phyloP scores from a whole-genome alignment of 371 early-diverging fungal genomes.

The Circinella umbellata region DNA sequence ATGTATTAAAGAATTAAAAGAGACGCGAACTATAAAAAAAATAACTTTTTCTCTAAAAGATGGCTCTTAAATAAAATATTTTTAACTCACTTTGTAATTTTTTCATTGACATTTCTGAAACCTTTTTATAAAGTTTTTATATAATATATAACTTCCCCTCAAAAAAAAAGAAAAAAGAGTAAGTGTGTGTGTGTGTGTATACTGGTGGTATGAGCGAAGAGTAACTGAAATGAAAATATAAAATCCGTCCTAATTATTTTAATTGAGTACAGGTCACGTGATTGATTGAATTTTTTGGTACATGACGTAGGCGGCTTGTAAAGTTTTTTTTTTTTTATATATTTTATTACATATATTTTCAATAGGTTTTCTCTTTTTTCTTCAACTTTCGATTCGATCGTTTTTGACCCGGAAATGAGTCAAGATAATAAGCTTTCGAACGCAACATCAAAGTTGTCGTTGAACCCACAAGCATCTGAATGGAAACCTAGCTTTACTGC shows the following conservation, averaged over 20 bases:
- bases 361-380: not conserved
- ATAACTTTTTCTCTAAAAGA: too few relatives aligned
- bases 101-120: constrained; percentile 36
- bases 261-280: not conserved
- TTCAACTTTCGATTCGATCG: not conserved
- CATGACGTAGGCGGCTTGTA: not conserved
- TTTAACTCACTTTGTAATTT: constrained; percentile 43
- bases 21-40: not conserved
- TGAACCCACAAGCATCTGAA: constrained; percentile 38
- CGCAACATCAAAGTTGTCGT: constrained; percentile 30
- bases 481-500: constrained; percentile 43
- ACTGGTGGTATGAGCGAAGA: not conserved
- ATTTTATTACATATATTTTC: not conserved
- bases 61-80: not conserved
- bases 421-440: constrained; percentile 29
- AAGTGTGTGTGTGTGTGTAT: too few relatives aligned
- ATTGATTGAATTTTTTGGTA: not conserved
- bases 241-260: too few relatives aligned
- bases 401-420: constrained; percentile 20
- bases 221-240: not conserved
- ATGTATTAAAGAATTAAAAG: too few relatives aligned
- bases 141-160: not conserved
- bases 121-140: not conserved
- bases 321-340: not conserved
- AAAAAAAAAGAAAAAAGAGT: not conserved